Evolutionary conservation across 805 yeast genomes (phyloP).

Genomic region (Schizosaccharomyces cryophilus): DNA sequence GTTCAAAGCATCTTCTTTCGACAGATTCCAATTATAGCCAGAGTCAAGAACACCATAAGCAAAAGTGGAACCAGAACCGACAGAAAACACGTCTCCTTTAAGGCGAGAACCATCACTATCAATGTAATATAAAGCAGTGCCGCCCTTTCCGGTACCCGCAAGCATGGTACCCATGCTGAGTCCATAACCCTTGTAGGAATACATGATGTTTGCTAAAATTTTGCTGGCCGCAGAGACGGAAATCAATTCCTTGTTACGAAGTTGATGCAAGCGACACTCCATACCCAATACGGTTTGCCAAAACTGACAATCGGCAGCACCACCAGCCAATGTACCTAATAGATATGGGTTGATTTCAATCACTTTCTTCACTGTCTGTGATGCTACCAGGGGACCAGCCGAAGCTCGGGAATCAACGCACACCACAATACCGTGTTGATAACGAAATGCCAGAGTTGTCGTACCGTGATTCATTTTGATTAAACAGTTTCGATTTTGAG

Average conservation of each 20-base stretch:
- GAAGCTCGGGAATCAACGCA: constrained; percentile 98
- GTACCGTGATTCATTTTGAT: constrained; percentile 97
- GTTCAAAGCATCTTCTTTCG: constrained; percentile 80
- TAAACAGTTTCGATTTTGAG: constrained; percentile 72
- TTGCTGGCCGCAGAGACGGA: constrained; percentile 93
- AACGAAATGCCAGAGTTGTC: constrained; percentile 90
- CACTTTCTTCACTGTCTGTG: constrained; percentile 92
- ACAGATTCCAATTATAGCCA: constrained; percentile 71
- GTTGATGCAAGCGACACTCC: constrained; percentile 83
- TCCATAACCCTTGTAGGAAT: constrained; percentile 93
- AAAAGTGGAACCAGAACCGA: constrained; percentile 96
- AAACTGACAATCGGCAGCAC: constrained; percentile 97
- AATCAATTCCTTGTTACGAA: constrained; percentile 82
- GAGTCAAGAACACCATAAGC: constrained; percentile 96
- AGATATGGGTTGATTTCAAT: constrained; percentile 86
- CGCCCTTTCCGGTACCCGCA: constrained; percentile 86
- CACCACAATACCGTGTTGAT: constrained; percentile 78
- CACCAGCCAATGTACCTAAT: constrained; percentile 97
- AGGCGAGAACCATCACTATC: constrained; percentile 93
- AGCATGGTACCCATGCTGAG: constrained; percentile 97
- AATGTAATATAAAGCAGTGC: constrained; percentile 85
- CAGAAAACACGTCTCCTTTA: constrained; percentile 86
- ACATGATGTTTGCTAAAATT: constrained; percentile 62
- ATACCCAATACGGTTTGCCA: constrained; percentile 99
- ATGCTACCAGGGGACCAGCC: constrained; percentile 35